A percentile compares a stretch with the other conserved stretches of the same genome.
Evolutionary conservation across 2,329 filamentous ascomycete genomes (phyloP).

Genomic region (Penicillium sp.): DNA sequence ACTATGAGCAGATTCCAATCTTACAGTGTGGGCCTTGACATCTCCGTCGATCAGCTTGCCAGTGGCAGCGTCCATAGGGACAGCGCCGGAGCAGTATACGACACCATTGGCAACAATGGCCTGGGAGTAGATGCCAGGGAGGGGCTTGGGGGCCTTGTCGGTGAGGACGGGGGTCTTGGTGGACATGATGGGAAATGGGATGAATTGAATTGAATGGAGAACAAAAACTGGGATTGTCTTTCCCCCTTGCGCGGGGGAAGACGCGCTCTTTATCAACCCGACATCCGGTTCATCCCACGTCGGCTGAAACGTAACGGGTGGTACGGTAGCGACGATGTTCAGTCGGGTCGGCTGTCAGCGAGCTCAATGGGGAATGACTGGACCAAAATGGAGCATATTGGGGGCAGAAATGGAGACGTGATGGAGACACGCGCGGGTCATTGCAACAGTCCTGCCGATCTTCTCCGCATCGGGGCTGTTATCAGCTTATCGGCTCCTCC

Average conservation of each 20-base stretch:
- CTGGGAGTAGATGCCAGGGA: conserved; percentile 60
- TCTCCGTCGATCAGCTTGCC: conserved; percentile 58
- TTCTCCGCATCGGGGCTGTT: not conserved
- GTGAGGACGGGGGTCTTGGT: conserved; percentile 47
- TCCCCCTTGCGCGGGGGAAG: not conserved
- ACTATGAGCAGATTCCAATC: conserved; percentile 6
- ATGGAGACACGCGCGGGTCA: not conserved
- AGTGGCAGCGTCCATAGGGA: conserved; percentile 60
- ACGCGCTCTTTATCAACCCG: not conserved
- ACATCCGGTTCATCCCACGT: not conserved
- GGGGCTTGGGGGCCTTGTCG: conserved; percentile 52
- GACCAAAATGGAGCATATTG: not conserved
- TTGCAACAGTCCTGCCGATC: not conserved
- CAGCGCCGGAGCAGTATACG: conserved; percentile 69
- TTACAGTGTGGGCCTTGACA: conserved; percentile 57
- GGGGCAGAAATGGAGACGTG: not conserved
- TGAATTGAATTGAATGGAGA: not conserved
- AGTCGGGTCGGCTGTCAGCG: no score
- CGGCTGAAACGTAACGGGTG: not conserved
- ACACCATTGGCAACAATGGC: conserved; percentile 64
- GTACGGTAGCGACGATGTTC: not conserved
- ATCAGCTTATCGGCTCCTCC: conserved; percentile 2
- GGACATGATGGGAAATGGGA: conserved; percentile 29
- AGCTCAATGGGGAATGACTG: not conserved
- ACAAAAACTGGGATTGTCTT: not conserved